Percentiles rank a stretch among this genome's conserved stretches.
phyloP scores from a whole-genome alignment of 176 grass and related monocot species.

The Aegilops umbellulata region DNA sequence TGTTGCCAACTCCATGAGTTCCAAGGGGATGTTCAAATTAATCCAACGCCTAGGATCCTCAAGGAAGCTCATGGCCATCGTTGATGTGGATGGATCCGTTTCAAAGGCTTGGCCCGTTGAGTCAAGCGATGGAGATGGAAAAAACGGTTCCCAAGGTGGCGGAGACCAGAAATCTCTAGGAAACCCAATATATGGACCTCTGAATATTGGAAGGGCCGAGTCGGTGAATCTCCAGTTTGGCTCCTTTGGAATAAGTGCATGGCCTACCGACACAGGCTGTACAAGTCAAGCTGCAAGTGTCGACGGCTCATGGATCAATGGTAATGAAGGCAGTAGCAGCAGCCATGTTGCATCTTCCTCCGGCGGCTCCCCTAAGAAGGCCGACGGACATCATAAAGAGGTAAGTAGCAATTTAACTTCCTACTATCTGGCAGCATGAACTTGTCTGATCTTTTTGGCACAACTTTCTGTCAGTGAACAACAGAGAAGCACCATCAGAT shows the following conservation, averaged over 20 bases:
- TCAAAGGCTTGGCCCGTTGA: conserved; percentile 86
- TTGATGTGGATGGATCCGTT: conserved; percentile 85
- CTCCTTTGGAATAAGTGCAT: conserved; percentile 83
- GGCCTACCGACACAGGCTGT: conserved; percentile 79
- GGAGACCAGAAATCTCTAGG: conserved; percentile 46
- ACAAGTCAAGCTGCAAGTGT: conserved; percentile 66
- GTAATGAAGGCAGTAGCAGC: conserved; percentile 63
- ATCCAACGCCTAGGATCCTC: conserved; percentile 84
- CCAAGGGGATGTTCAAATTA: conserved; percentile 92
- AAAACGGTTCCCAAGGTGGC: conserved; percentile 34
- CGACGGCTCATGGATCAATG: conserved; percentile 50
- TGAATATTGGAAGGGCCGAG: conserved; percentile 67
- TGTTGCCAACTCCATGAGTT: conserved; percentile 71
- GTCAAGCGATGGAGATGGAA: conserved; percentile 35
- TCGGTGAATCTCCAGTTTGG: conserved; percentile 90
- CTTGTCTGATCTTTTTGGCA: not conserved
- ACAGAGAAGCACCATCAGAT: not conserved
- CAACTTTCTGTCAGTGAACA: not conserved
- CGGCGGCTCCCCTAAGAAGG: conserved; percentile 69
- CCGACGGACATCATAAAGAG: conserved; percentile 73
- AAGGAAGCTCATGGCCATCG: conserved; percentile 82
- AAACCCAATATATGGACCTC: conserved; percentile 77
- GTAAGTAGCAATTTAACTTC: conserved; percentile 16
- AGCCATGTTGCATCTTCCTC: conserved; percentile 52
- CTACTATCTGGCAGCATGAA: not conserved